These are phyloP conservation scores for Leccinum rimulosum DNA, from an alignment of 768 basidiomycete genomes.

Conservation along the genomic window DNA sequence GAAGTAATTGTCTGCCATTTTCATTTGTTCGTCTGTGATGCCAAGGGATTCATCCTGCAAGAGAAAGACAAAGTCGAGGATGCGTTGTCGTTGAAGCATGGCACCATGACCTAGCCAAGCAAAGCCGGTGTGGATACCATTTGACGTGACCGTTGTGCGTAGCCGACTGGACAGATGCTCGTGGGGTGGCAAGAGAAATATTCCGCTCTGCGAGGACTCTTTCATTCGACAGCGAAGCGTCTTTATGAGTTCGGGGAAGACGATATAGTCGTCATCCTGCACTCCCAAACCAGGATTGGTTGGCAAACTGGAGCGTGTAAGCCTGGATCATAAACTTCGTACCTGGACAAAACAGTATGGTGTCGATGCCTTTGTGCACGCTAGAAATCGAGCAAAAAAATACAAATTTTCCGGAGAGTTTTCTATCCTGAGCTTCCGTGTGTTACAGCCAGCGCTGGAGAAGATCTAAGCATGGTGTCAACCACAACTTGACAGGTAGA, in stretches of 20 bases:
- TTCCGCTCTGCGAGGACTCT: slow-evolving; percentile 26
- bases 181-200: slow-evolving; percentile 59
- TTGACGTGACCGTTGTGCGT: slow-evolving; percentile 38
- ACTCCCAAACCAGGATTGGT: slow-evolving; percentile 2
- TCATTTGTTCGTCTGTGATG: slow-evolving; percentile 46
- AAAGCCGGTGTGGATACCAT: slow-evolving; percentile 50
- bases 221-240: slow-evolving; percentile 44
- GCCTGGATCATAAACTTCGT: slow-evolving; percentile 1
- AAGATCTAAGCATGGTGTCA: slow-evolving; percentile 38
- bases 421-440: slow-evolving; percentile 45
- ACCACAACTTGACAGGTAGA: background rate
- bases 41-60: slow-evolving; percentile 38
- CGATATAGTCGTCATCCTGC: slow-evolving; percentile 69
- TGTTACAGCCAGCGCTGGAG: slow-evolving; percentile 39
- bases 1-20: slow-evolving; percentile 74
- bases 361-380: slow-evolving; percentile 50
- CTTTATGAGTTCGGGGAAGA: slow-evolving; percentile 55
- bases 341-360: slow-evolving; percentile 66
- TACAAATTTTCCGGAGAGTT: slow-evolving; percentile 58
- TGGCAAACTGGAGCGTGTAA: background rate
- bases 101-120: slow-evolving; percentile 69
- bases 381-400: slow-evolving; percentile 61
- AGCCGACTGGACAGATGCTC: slow-evolving; percentile 57
- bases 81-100: slow-evolving; percentile 45
- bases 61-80: slow-evolving; percentile 47